Evolutionary conservation across 2,329 filamentous ascomycete genomes (phyloP).

Genomic region (Ophiocordyceps australis): DNA sequence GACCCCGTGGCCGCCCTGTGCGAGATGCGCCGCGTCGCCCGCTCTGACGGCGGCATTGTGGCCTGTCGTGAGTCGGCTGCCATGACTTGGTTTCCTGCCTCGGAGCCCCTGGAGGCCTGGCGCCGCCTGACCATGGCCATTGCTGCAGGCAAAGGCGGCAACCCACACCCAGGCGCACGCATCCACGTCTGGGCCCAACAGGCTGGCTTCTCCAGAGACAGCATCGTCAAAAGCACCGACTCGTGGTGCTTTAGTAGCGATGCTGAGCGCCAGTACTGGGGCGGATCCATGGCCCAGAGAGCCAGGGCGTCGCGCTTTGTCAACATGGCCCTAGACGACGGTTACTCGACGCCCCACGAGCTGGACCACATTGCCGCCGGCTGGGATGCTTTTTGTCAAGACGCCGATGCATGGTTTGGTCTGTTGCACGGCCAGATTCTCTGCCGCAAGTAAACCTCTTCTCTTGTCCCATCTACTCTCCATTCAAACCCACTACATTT

Average conservation of each 20-base stretch:
- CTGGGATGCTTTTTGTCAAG: slow-evolving; percentile 3
- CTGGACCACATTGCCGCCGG: slow-evolving; percentile 1
- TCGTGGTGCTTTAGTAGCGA: slow-evolving; percentile 7
- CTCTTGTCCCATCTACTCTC: too few species aligned
- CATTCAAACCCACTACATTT: too few species aligned
- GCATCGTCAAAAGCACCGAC: slow-evolving; percentile 4
- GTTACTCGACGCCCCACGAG: slow-evolving; percentile 7
- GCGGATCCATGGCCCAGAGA: slow-evolving; percentile 6
- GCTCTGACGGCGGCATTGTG: slow-evolving; percentile 19
- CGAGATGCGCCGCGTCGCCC: slow-evolving; percentile 21
- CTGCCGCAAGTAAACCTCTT: slow-evolving; percentile 4
- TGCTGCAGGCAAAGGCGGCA: slow-evolving; percentile 4
- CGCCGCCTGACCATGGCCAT: slow-evolving; percentile 5
- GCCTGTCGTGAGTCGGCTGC: slow-evolving; percentile 11
- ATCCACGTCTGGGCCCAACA: slow-evolving; percentile 6
- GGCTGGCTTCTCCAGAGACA: slow-evolving; percentile 4
- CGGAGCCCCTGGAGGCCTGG: slow-evolving; percentile 5
- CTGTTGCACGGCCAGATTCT: slow-evolving; percentile 4
- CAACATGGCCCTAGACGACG: slow-evolving; percentile 3
- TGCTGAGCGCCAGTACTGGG: slow-evolving; percentile 7
- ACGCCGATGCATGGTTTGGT: slow-evolving; percentile 5
- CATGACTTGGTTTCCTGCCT: slow-evolving; percentile 8
- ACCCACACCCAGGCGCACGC: slow-evolving; percentile 7
- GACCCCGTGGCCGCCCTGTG: slow-evolving; percentile 12
- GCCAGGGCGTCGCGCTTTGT: slow-evolving; percentile 6